Evolutionary conservation across 208 protist species (phyloP).

Genomic region (Wallacemonas rigidus): DNA sequence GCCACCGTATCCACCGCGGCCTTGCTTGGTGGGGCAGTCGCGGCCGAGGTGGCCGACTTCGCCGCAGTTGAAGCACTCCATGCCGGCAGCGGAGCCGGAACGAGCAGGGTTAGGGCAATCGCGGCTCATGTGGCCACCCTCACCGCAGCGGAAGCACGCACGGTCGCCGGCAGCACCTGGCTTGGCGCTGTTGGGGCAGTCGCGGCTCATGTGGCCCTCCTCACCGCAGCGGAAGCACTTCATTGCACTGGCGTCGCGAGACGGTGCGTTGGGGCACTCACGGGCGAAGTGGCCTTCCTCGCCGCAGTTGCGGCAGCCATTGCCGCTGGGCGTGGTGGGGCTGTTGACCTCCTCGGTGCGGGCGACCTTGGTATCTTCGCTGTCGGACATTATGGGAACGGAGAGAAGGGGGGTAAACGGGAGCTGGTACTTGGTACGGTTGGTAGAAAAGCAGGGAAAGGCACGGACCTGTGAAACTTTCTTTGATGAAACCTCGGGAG

Average conservation of each 20-base stretch:
- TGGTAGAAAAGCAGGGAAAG: slow-evolving; percentile 5
- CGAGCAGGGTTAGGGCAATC: slow-evolving; percentile 81
- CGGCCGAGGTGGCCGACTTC: slow-evolving; percentile 73
- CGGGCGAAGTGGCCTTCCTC: slow-evolving; percentile 84
- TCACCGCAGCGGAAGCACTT: slow-evolving; percentile 86
- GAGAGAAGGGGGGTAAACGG: slow-evolving; percentile 11
- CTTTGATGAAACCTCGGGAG: background rate
- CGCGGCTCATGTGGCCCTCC: slow-evolving; percentile 79
- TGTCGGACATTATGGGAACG: slow-evolving; percentile 31
- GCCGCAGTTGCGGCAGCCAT: slow-evolving; percentile 76
- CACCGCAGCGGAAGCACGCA: slow-evolving; percentile 83
- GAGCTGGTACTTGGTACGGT: background rate
- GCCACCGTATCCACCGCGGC: slow-evolving; percentile 46
- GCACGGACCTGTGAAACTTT: slow-evolving; percentile 1
- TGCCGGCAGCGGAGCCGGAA: slow-evolving; percentile 37
- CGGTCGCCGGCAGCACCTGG: slow-evolving; percentile 47
- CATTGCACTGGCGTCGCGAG: slow-evolving; percentile 36
- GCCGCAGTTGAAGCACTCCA: slow-evolving; percentile 75
- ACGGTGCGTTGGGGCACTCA: slow-evolving; percentile 66
- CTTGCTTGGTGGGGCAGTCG: slow-evolving; percentile 65
- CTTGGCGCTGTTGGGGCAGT: slow-evolving; percentile 80
- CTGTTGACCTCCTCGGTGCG: slow-evolving; percentile 26
- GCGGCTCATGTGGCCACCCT: slow-evolving; percentile 79
- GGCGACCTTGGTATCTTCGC: slow-evolving; percentile 30
- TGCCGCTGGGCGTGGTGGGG: slow-evolving; percentile 31